phyloP scores from a whole-genome alignment of 2,329 filamentous ascomycete species.

The Neopestalotiopsis sp. region DNA sequence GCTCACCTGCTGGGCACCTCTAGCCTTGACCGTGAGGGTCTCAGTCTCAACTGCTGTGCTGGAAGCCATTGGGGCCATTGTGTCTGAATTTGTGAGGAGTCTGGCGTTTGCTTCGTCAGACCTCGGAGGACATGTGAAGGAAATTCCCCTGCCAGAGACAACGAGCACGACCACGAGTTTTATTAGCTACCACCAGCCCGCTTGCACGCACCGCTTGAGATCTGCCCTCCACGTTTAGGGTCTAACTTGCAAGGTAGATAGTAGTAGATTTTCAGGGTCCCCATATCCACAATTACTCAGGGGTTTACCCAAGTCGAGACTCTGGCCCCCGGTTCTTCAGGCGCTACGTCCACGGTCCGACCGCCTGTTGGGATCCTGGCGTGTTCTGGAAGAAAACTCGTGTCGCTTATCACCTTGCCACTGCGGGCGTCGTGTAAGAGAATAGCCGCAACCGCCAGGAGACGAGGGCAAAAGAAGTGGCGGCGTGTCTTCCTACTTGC shows the following conservation, averaged over 20 bases:
- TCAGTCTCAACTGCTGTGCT: constrained; percentile 13
- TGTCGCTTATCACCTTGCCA: constrained; percentile 1
- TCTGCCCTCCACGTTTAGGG: constrained; percentile 9
- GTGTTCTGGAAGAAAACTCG: background rate
- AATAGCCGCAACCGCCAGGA: constrained; percentile 6
- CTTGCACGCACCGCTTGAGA: background rate
- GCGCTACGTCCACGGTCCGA: constrained; percentile 1
- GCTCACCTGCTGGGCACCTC: constrained; percentile 16
- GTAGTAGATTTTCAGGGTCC: constrained; percentile 14
- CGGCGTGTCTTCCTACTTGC: no score
- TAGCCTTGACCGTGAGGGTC: constrained; percentile 14
- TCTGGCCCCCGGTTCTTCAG: background rate
- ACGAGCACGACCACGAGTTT: constrained; percentile 6
- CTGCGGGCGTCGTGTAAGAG: constrained; percentile 1
- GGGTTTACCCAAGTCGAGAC: background rate
- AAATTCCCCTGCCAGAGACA: background rate
- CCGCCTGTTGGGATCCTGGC: constrained; percentile 12
- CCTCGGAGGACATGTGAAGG: constrained; percentile 11
- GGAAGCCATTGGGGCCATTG: constrained; percentile 9
- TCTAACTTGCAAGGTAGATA: constrained; percentile 1
- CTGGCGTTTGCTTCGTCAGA: background rate
- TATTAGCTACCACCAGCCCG: background rate
- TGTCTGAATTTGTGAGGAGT: background rate
- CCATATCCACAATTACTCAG: background rate
- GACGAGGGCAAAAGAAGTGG: background rate